phyloP scores from a whole-genome alignment of 306 rosid genomes.

The Begonia masoniana region DNA sequence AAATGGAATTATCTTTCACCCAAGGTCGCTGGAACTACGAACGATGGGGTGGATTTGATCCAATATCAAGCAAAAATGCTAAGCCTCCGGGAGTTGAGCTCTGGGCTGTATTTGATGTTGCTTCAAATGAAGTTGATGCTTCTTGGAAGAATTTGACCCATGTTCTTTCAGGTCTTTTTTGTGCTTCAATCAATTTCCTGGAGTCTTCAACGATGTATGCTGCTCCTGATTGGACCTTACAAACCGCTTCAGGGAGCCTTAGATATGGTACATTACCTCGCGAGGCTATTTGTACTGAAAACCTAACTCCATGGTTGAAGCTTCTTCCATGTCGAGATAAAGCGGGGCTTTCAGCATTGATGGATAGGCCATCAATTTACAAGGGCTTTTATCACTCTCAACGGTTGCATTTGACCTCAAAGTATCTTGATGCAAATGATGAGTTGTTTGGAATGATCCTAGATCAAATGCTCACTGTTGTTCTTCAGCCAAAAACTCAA shows the following conservation, averaged over 20 bases:
- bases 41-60: slow-evolving; percentile 90
- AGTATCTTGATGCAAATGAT: slow-evolving; percentile 21
- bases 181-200: slow-evolving; percentile 93
- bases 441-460: slow-evolving; percentile 43
- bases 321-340: slow-evolving; percentile 94
- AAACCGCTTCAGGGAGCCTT: slow-evolving; percentile 44
- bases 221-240: slow-evolving; percentile 64
- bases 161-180: slow-evolving; percentile 81
- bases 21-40: slow-evolving; percentile 98
- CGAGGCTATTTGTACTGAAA: slow-evolving; percentile 97
- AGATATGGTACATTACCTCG: slow-evolving; percentile 89
- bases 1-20: slow-evolving; percentile 88
- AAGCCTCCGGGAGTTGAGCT: slow-evolving; percentile 95
- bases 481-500: slow-evolving; percentile 47
- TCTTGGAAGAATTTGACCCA: slow-evolving; percentile 91
- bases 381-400: slow-evolving; percentile 93
- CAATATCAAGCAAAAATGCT: slow-evolving; percentile 74
- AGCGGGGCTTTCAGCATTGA: slow-evolving; percentile 68
- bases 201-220: slow-evolving; percentile 75
- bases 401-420: slow-evolving; percentile 42
- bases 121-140: slow-evolving; percentile 50
- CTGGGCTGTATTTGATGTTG: slow-evolving; percentile 89
- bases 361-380: slow-evolving; percentile 91
- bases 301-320: slow-evolving; percentile 93
- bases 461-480: slow-evolving; percentile 84